Evolutionary conservation across 2,329 filamentous ascomycete genomes (phyloP).

Genomic region (Bimuria novae-zelandiae): DNA sequence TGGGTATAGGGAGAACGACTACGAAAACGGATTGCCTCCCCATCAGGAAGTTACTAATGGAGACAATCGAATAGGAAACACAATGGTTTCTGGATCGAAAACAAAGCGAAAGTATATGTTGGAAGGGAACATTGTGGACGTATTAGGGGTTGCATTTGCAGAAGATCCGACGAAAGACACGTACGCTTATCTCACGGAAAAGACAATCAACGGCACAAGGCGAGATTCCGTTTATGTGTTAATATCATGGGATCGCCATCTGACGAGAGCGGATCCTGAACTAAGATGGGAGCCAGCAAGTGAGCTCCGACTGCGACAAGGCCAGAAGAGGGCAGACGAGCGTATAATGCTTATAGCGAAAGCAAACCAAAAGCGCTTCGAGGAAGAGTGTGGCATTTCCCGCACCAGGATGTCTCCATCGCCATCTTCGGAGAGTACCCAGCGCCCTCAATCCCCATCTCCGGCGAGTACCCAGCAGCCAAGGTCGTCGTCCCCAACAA

Average conservation of each 20-base stretch:
- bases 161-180: not conserved
- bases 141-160: not conserved
- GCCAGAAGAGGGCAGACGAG: not conserved
- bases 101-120: not conserved
- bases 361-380: not conserved
- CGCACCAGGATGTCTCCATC: not conserved
- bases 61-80: not conserved
- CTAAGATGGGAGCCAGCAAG: not conserved
- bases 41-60: not conserved
- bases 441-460: not conserved
- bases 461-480: not conserved
- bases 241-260: not conserved
- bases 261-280: not conserved
- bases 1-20: not conserved
- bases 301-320: not conserved
- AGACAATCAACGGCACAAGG: not conserved
- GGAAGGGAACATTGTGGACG: not conserved
- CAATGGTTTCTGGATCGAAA: not conserved
- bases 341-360: not conserved
- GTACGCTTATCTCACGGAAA: not conserved
- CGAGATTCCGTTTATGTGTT: not conserved
- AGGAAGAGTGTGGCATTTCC: not conserved
- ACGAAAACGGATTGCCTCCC: not conserved
- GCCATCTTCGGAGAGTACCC: not conserved
- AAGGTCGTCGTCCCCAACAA: not conserved